phyloP scores from a whole-genome alignment of 2,329 filamentous ascomycete species.

The Hypoxylon rubiginosum region DNA sequence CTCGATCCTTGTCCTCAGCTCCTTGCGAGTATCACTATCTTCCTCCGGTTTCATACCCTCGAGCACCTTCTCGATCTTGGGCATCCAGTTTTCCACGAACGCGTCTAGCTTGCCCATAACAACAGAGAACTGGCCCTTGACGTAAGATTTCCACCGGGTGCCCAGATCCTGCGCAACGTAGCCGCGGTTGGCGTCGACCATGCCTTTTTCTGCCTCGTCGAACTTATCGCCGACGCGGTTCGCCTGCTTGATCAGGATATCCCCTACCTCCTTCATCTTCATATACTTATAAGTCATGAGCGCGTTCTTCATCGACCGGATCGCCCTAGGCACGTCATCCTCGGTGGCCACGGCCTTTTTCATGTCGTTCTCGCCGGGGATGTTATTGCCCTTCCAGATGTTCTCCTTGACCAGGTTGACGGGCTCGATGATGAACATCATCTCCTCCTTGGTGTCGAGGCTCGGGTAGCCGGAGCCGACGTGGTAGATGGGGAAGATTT shows the following conservation, averaged over 20 bases:
- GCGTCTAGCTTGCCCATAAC: not conserved
- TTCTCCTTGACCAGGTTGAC: constrained; percentile 43
- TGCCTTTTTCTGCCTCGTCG: not conserved
- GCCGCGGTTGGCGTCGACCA: constrained; percentile 4
- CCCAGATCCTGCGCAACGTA: constrained; percentile 1
- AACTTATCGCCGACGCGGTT: not conserved
- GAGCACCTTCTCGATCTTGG: constrained; percentile 8
- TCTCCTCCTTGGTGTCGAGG: not conserved
- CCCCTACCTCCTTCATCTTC: not conserved
- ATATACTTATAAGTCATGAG: constrained; percentile 10
- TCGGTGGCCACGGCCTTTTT: not conserved
- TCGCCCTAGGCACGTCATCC: not conserved
- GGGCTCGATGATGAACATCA: constrained; percentile 1
- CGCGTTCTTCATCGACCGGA: not conserved
- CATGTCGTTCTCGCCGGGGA: not conserved
- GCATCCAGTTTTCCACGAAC: constrained; percentile 3
- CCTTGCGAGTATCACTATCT: not conserved
- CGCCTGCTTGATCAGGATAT: not conserved
- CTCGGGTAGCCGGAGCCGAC: too few relatives aligned
- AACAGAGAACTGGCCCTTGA: not conserved
- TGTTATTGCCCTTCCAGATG: constrained; percentile 23
- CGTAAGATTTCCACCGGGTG: not conserved
- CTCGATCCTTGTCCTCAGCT: not conserved
- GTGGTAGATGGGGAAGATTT: too few relatives aligned
- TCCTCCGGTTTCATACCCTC: not conserved